Evolutionary conservation across 352 stramenopile genomes (phyloP), one percentile per base, ranked within the genome.

Genomic region (Globisporangium nagaii): DNA sequence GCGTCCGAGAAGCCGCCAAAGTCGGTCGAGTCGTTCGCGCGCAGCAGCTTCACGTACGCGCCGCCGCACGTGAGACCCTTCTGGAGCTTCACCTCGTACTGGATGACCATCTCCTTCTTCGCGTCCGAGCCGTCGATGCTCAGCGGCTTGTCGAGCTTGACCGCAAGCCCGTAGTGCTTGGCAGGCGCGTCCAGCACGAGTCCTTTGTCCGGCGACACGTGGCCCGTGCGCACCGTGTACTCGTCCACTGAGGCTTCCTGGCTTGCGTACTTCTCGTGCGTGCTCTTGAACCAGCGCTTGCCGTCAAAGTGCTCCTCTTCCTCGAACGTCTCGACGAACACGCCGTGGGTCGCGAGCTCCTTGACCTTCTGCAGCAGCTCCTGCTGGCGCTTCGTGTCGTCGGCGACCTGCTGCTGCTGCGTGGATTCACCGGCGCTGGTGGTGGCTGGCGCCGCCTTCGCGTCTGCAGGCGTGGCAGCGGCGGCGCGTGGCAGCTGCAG

Each of bases 21-120:
- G 56, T 89, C 69, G 3, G 60, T 56, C 8, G 70, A 43, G 6
- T 70, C 53, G n/a, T 82, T 68, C n/a, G 83, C 60, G 12, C 79
- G 73, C 43, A 97, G 71, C 57, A 98, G 65, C 82, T 98, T 98
- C 19, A 98, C 63, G 64, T 98, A 98, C 7, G 90, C 92, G 17
- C 94, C 94, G 32, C 91, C 91, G 63, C 94, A 98, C 42, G 75
- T 84, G 19, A 97, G 65, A 5, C 86, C 86, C 62, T 97, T 90
- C 58, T 93, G 77, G 27, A 97, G 80, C 70, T 96, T 96, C 49
- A 98, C 84, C 60, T 98, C 94, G 68, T 98, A 98, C 70, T 98
- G 94, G 28, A 98, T 69, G 7, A 98, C 79, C 24, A 98, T 56
- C 47, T 96, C 86, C 56, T 96, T 88, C 45, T 73, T 80, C 20